phyloP scores from a whole-genome alignment of 2,329 filamentous ascomycete genomes.

The Gaeumannomyces tritici region DNA sequence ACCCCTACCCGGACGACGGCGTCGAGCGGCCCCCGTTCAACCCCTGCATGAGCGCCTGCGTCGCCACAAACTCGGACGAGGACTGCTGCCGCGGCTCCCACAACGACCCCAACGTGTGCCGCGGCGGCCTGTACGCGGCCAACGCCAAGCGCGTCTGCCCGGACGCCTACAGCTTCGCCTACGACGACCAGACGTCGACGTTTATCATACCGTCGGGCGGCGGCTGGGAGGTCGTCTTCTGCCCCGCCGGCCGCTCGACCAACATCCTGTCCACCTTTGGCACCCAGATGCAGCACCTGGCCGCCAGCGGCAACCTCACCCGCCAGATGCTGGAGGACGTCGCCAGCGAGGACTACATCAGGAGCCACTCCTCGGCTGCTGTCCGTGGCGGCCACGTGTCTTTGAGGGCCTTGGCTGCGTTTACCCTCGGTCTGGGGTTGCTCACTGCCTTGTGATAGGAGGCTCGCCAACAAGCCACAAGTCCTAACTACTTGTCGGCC shows the following conservation, averaged over 20 bases:
- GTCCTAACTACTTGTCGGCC: too few relatives aligned
- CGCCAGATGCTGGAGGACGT: not conserved
- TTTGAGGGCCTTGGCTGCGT: not conserved
- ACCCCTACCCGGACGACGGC: slow-evolving; percentile 70
- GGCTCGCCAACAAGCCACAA: too few relatives aligned
- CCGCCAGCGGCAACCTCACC: slow-evolving; percentile 22
- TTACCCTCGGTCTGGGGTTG: not conserved
- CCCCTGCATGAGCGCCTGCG: slow-evolving; percentile 69
- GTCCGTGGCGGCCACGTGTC: not conserved
- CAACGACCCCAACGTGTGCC: slow-evolving; percentile 52
- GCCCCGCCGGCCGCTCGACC: slow-evolving; percentile 53
- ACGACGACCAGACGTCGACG: slow-evolving; percentile 48
- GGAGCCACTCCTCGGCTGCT: not conserved
- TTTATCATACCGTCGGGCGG: slow-evolving; percentile 58
- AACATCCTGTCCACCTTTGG: slow-evolving; percentile 46
- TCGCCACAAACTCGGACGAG: slow-evolving; percentile 52
- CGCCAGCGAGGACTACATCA: slow-evolving; percentile 4
- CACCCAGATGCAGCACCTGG: slow-evolving; percentile 37
- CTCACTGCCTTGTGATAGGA: not conserved
- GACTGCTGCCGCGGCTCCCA: slow-evolving; percentile 72
- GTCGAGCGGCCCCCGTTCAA: slow-evolving; percentile 63
- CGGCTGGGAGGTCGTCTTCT: slow-evolving; percentile 72
- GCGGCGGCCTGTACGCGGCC: slow-evolving; percentile 57
- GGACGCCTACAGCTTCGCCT: slow-evolving; percentile 74
- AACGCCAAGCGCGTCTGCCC: slow-evolving; percentile 68